A percentile compares a stretch with the other conserved stretches of the same genome.
These are phyloP conservation scores for Globisporangium heterothallicum DNA, from an alignment of 352 stramenopile species.

Conservation along the genomic window DNA sequence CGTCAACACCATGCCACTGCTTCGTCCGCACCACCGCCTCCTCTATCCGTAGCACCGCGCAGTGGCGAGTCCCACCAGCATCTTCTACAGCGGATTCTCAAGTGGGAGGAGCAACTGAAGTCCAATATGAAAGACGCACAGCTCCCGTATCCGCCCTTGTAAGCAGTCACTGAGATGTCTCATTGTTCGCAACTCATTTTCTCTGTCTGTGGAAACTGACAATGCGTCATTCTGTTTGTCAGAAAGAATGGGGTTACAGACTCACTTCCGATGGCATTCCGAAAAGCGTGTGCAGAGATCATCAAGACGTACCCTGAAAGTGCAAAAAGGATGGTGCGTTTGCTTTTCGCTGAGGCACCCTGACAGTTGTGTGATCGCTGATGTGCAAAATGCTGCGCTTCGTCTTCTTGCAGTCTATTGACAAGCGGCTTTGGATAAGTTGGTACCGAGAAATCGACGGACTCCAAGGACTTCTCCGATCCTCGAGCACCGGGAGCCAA, in stretches of 20 bases:
- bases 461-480: slow-evolving; percentile 15
- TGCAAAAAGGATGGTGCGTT: slow-evolving; percentile 28
- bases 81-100: slow-evolving; percentile 4
- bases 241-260: not conserved
- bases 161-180: no score
- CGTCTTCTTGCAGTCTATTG: slow-evolving; percentile 28
- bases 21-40: not conserved
- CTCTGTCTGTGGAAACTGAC: no score
- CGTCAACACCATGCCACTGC: not conserved
- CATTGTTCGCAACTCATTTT: no score
- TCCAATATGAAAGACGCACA: not conserved
- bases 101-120: slow-evolving; percentile 6
- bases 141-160: no score
- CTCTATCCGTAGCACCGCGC: no score
- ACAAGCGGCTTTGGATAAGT: slow-evolving; percentile 53
- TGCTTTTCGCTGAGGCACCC: not conserved
- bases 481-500: slow-evolving; percentile 1
- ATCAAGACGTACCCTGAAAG: slow-evolving; percentile 28
- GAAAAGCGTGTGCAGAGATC: slow-evolving; percentile 30
- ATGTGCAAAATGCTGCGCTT: no score
- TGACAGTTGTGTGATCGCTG: not conserved
- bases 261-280: slow-evolving; percentile 14
- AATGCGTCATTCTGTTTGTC: no score
- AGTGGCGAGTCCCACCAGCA: not conserved
- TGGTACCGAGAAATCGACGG: slow-evolving; percentile 56